Evolutionary conservation across 805 yeast genomes (phyloP), one percentile per base, ranked within the genome.

Genomic region (Myxozyma udenii): DNA sequence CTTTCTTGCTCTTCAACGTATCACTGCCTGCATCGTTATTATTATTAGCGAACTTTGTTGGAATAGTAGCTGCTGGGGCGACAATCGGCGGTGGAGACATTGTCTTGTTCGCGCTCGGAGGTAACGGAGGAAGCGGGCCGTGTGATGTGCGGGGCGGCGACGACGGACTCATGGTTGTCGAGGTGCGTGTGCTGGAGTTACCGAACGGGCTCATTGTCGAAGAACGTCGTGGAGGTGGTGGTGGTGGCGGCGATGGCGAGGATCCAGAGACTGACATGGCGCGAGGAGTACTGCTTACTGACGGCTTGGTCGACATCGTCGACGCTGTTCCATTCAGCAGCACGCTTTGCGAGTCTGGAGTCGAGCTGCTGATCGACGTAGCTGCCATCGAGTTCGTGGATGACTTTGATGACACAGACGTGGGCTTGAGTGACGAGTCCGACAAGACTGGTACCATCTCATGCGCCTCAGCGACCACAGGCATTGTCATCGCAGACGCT

Each of bases 1-100:
- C 57, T 39, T 53, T 53, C 48, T 53, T 53, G n/a, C 53, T 32
- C 43, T 53, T 53, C 25, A 49, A 11, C 4, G 24, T 18, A 1
- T 40, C 53, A 18, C n/a, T n/a, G n/a, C n/a, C n/a, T n/a, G n/a
- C n/a, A 9, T 14, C 33, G 14, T 28, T 28, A 9, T 9, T 28
- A 14, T 14, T 28, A 9, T 14, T 14, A 28, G 9, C 14, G 14
- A 28, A 14, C 14, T 28, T 28, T 9, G 33, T 28, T 9, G 33
- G 12, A 28, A 28, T 9, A 28, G 33, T 9, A 9, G 33, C 33
- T 9, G 14, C 33, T 28, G 33, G 33, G 9, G 33, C 33, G 9
- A 14, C 33, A 28, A 9, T 9, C 33, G 33, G 12, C 19, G 24
- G 14, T 26, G 9, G 26, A 16, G 21, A 5, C 14, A 25, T 30